These are phyloP conservation scores for Zymoseptoria crescenta DNA, from an alignment of 2,329 filamentous ascomycete species.

Conservation along the genomic window DNA sequence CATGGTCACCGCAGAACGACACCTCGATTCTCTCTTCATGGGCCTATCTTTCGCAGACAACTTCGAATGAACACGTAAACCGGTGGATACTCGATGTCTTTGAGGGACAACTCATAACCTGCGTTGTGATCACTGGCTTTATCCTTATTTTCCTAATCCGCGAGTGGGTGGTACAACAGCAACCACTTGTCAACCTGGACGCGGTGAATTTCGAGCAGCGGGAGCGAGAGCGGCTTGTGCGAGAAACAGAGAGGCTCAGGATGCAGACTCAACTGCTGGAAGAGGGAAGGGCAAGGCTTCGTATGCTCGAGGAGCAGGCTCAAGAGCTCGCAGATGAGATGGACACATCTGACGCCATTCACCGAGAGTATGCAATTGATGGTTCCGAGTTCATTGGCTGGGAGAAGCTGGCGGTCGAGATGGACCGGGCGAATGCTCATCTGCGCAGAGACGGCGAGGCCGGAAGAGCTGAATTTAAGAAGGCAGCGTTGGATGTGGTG, in stretches of 20 bases:
- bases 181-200: slow-evolving; percentile 68
- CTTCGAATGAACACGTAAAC: slow-evolving; percentile 65
- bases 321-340: slow-evolving; percentile 10
- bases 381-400: slow-evolving; percentile 18
- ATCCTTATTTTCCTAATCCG: slow-evolving; percentile 94
- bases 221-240: slow-evolving; percentile 25
- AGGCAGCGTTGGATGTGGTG: slow-evolving; percentile 11
- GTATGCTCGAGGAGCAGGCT: slow-evolving; percentile 19
- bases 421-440: slow-evolving; percentile 21
- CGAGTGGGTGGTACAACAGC: slow-evolving; percentile 97
- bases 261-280: slow-evolving; percentile 24
- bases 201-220: slow-evolving; percentile 19
- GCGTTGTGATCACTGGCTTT: slow-evolving; percentile 85
- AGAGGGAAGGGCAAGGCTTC: slow-evolving; percentile 19
- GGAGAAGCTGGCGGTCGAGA: slow-evolving; percentile 18
- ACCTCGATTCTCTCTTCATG: slow-evolving; percentile 25
- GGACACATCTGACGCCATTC: slow-evolving; percentile 10
- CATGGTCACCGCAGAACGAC: slow-evolving; percentile 14
- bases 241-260: slow-evolving; percentile 18
- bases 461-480: slow-evolving; percentile 6
- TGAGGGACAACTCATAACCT: slow-evolving; percentile 88
- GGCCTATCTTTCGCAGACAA: slow-evolving; percentile 52
- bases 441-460: slow-evolving; percentile 12
- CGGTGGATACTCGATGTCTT: slow-evolving; percentile 71
- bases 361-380: not conserved